phyloP scores from a whole-genome alignment of 139 green algal genomes.

The Chlorella sp. region DNA sequence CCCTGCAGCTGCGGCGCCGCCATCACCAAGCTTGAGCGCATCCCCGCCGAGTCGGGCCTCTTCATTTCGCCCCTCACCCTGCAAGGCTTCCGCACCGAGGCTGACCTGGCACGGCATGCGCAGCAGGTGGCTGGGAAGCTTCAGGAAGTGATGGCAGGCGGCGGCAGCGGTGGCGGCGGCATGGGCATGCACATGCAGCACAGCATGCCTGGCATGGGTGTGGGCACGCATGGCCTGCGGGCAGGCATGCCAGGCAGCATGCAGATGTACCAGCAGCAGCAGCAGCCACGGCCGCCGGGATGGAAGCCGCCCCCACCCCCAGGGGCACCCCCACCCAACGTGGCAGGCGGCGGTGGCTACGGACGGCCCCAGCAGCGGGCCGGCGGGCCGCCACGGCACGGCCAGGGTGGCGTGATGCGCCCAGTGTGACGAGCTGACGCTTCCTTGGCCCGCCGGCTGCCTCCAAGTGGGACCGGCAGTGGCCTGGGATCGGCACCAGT shows the following conservation, averaged over 20 bases:
- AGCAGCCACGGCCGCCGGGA: neutral
- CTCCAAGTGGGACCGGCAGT: too few relatives aligned
- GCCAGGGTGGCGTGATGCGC: neutral
- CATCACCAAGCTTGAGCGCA: constrained; percentile 71
- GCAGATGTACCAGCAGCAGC: constrained; percentile 6
- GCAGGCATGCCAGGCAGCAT: neutral
- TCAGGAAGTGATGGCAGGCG: neutral
- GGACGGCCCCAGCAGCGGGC: neutral
- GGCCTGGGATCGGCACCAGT: too few relatives aligned
- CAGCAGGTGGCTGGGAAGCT: constrained; percentile 49
- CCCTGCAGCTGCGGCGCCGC: constrained; percentile 61
- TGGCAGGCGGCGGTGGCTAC: neutral
- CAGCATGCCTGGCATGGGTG: neutral
- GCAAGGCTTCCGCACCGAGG: constrained; percentile 44
- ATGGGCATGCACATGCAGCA: neutral
- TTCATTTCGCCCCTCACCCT: constrained; percentile 78
- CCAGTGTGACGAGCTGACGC: neutral
- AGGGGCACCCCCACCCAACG: neutral
- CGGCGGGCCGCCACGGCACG: neutral
- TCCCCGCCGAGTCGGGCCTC: constrained; percentile 54
- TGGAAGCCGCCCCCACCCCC: constrained; percentile 25
- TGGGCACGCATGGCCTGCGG: neutral
- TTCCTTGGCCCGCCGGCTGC: too few relatives aligned
- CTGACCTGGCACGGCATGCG: constrained; percentile 64
- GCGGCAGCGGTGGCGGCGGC: neutral